A percentile compares a stretch with the other conserved stretches of the same genome.
Conservation (phyloP, 2,329 filamentous ascomycete species). For the Fusarium acutatum region DNA sequence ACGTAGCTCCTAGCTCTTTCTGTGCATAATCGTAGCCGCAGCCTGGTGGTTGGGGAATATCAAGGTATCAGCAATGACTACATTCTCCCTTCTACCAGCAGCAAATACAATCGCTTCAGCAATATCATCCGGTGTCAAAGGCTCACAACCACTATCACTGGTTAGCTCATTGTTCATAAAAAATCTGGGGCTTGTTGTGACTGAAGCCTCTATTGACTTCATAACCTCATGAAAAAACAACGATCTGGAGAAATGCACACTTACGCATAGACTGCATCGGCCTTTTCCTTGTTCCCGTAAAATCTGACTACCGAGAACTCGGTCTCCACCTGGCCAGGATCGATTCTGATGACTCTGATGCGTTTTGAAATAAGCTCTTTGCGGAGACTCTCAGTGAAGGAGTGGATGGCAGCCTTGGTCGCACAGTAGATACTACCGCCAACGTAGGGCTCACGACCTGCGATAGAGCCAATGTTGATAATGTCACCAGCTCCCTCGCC, state of each 20-base stretch:
- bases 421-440: constrained; percentile 93
- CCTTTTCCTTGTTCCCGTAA: constrained; percentile 86
- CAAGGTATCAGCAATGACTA: constrained; percentile 86
- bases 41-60: constrained; percentile 86
- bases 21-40: constrained; percentile 39
- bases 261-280: constrained; percentile 86
- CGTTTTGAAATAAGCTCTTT: constrained; percentile 83
- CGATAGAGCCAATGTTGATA: constrained; percentile 92
- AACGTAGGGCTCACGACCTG: constrained; percentile 85
- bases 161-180: neutral
- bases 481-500: constrained; percentile 83
- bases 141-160: constrained; percentile 71
- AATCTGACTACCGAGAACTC: constrained; percentile 91
- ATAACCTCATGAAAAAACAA: too few species aligned
- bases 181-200: too few species aligned
- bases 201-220: too few species aligned
- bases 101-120: constrained; percentile 90
- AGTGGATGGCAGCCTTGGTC: constrained; percentile 85
- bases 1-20: constrained; percentile 36
- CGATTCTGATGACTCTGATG: constrained; percentile 85
- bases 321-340: constrained; percentile 94
- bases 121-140: constrained; percentile 88
- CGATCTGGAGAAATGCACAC: constrained; percentile 39
- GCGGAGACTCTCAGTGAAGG: constrained; percentile 82
- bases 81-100: constrained; percentile 84